Percentiles rank a stretch among this genome's conserved stretches.
Conservation (phyloP, 1,139 yeast species). For the Magnusiomyces paraingens region DNA sequence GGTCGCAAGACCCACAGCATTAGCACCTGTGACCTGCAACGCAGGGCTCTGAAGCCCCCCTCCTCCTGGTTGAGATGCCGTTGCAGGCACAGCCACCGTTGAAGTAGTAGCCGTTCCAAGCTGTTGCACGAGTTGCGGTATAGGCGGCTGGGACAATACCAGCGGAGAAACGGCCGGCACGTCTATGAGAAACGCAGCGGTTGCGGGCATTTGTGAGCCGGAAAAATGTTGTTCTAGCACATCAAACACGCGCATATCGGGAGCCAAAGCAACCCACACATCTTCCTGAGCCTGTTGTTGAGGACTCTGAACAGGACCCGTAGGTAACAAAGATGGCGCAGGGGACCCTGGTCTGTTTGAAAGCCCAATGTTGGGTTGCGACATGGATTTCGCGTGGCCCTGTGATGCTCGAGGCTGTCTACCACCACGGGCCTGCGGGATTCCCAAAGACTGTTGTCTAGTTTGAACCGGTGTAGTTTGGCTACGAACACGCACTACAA, state of each 20-base stretch:
- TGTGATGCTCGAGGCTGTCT: too few species aligned
- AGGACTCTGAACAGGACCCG: too few species aligned
- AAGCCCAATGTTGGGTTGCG: too few species aligned
- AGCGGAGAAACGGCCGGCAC: neutral
- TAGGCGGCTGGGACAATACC: neutral
- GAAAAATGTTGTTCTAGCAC: neutral
- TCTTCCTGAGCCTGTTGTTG: conserved; percentile 6
- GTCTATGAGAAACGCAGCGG: neutral
- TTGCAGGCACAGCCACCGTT: too few species aligned
- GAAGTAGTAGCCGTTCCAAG: too few species aligned
- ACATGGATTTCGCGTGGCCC: too few species aligned
- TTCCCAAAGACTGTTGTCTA: neutral
- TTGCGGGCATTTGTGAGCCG: neutral
- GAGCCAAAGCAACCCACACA: conserved; percentile 1
- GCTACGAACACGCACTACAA: conserved; percentile 19
- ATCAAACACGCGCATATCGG: conserved; percentile 3
- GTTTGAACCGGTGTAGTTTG: neutral
- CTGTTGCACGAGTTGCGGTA: neutral
- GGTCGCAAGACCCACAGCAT: too few species aligned
- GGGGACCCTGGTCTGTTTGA: too few species aligned
- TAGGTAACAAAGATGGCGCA: too few species aligned
- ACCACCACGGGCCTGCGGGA: neutral
- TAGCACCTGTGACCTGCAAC: too few species aligned
- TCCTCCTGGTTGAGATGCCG: too few species aligned
- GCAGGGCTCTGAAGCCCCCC: too few species aligned